phyloP scores from a whole-genome alignment of 257 asterid species.

The Coffea canephora region DNA sequence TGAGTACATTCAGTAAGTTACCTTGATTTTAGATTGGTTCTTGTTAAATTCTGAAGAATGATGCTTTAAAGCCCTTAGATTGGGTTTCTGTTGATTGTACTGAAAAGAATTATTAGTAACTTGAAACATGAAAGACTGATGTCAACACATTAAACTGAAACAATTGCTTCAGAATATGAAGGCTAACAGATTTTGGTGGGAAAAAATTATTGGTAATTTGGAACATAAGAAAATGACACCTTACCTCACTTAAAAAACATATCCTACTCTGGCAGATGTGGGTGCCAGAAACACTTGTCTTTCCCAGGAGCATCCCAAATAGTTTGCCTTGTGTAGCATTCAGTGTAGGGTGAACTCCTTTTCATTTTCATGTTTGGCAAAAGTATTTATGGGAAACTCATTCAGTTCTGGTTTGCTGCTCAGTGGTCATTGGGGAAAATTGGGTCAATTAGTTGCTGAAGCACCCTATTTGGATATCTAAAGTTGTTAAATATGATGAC shows the following conservation, averaged over 20 bases:
- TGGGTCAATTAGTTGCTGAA: neutral
- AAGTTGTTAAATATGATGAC: neutral
- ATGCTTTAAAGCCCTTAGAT: neutral
- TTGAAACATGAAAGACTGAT: neutral
- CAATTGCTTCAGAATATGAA: neutral
- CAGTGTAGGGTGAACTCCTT: neutral
- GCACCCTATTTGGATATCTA: neutral
- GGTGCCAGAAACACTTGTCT: neutral
- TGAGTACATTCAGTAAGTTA: conserved; percentile 28
- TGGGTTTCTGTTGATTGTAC: neutral
- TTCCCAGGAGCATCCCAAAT: neutral
- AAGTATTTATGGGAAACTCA: neutral
- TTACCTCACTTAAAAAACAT: neutral
- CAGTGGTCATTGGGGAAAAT: neutral
- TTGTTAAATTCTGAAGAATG: neutral
- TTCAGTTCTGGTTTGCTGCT: neutral
- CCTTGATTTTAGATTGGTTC: neutral
- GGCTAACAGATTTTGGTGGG: neutral
- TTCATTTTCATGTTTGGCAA: neutral
- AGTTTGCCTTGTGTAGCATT: neutral
- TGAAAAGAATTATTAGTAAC: neutral
- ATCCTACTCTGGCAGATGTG: neutral
- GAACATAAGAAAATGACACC: neutral
- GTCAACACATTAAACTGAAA: neutral
- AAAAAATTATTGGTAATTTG: neutral